These are phyloP conservation scores for Candida insectorum DNA, from an alignment of 805 yeast species.

Conservation along the genomic window DNA sequence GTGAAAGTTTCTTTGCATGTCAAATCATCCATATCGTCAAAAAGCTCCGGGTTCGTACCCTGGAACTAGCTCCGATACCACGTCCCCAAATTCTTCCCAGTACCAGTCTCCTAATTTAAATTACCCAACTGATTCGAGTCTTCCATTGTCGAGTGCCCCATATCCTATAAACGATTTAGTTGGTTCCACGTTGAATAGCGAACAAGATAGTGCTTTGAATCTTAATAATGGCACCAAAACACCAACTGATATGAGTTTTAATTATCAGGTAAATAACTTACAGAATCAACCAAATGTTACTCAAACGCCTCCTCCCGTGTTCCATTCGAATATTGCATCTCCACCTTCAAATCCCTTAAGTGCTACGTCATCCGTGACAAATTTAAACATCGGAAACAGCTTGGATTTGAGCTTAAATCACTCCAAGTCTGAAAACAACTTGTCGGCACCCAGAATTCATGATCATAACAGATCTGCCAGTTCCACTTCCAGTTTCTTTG, in stretches of 20 bases:
- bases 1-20: too few species aligned
- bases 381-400: conserved; percentile 18
- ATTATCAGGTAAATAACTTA: too few species aligned
- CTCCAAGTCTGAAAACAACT: conserved; percentile 27
- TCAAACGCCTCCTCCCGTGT: conserved; percentile 29
- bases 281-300: too few species aligned
- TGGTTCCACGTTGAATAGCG: too few species aligned
- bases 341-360: conserved; percentile 29
- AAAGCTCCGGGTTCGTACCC: conserved; percentile 16
- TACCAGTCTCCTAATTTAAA: conserved; percentile 10
- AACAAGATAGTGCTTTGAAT: too few species aligned
- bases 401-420: conserved; percentile 2
- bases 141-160: too few species aligned
- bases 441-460: conserved; percentile 13
- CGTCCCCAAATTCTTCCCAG: conserved; percentile 8
- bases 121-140: too few species aligned
- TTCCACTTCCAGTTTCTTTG: conserved; percentile 35
- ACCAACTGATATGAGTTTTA: too few species aligned
- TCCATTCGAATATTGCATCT: conserved; percentile 13
- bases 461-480: conserved; percentile 35
- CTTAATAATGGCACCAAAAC: too few species aligned
- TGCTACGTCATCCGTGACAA: conserved; percentile 34
- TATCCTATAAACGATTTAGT: too few species aligned
- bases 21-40: conserved; percentile 27
- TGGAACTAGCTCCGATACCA: too few species aligned